Evolutionary conservation across 179 eudicot species (phyloP).

Genomic region (Silene coronaria): DNA sequence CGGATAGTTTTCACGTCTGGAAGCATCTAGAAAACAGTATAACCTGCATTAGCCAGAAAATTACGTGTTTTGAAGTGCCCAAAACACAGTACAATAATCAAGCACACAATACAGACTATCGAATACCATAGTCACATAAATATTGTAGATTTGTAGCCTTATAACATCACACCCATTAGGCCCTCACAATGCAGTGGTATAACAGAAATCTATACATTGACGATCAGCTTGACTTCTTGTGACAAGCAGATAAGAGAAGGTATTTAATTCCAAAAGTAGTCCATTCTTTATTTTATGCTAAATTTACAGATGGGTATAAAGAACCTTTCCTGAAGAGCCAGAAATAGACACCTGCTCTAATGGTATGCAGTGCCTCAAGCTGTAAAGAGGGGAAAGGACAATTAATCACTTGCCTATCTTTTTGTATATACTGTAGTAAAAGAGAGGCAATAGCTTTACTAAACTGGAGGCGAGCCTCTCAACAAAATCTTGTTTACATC

Average conservation of each 20-base stretch:
- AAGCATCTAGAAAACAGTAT: conserved; percentile 46
- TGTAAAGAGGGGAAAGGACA: not conserved
- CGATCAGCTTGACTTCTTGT: not conserved
- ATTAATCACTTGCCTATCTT: not conserved
- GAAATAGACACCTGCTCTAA: not conserved
- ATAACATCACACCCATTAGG: not conserved
- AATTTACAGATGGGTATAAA: not conserved
- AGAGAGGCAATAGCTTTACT: too few relatives aligned
- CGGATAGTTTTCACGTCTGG: conserved; percentile 40
- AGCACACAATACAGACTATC: not conserved
- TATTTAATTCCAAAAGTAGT: not conserved
- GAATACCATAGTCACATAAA: not conserved
- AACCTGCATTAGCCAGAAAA: conserved; percentile 18
- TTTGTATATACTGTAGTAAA: not conserved
- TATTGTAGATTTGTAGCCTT: not conserved
- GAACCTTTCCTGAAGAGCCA: not conserved
- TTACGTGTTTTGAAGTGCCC: not conserved
- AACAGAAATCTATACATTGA: not conserved
- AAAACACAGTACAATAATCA: not conserved
- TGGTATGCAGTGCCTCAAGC: not conserved
- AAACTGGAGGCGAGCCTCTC: too few relatives aligned
- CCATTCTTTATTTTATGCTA: not conserved
- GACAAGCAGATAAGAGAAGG: not conserved
- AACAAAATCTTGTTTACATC: too few relatives aligned
- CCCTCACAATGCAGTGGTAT: not conserved